Percentiles rank a stretch among this genome's conserved stretches.
phyloP scores from a whole-genome alignment of 371 early-diverging fungal species.

The Blakeslea trispora region DNA sequence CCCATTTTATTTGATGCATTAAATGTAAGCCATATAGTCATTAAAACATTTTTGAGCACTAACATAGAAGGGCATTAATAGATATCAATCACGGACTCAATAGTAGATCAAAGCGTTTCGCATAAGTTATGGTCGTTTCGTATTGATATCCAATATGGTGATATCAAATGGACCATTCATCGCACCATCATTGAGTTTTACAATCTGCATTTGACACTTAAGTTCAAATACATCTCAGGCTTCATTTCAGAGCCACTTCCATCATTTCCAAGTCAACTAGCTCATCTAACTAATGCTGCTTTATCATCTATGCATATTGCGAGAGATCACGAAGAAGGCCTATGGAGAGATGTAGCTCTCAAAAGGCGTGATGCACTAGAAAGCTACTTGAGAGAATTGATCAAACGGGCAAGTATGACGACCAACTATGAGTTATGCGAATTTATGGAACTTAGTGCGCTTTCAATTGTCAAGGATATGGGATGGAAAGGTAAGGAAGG shows the following conservation, averaged over 20 bases:
- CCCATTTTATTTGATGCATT: slow-evolving; percentile 43
- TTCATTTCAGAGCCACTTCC: slow-evolving; percentile 33
- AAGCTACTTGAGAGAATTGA: slow-evolving; percentile 58
- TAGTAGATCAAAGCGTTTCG: slow-evolving; percentile 34
- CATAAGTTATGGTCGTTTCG: slow-evolving; percentile 52
- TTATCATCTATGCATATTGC: slow-evolving; percentile 37
- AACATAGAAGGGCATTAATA: slow-evolving; percentile 1
- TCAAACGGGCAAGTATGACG: slow-evolving; percentile 53
- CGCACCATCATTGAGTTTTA: slow-evolving; percentile 72
- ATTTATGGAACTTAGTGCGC: slow-evolving; percentile 74
- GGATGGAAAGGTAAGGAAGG: slow-evolving; percentile 90
- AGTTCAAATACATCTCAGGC: slow-evolving; percentile 33
- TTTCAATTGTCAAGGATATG: slow-evolving; percentile 71
- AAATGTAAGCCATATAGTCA: slow-evolving; percentile 18
- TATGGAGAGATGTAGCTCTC: slow-evolving; percentile 38
- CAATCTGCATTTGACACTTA: slow-evolving; percentile 63
- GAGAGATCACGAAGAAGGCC: slow-evolving; percentile 31
- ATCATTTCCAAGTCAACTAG: slow-evolving; percentile 44
- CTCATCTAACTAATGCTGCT: slow-evolving; percentile 38
- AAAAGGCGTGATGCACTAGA: slow-evolving; percentile 67
- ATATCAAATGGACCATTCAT: slow-evolving; percentile 73
- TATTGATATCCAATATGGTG: slow-evolving; percentile 81
- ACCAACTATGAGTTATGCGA: slow-evolving; percentile 71
- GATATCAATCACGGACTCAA: slow-evolving; percentile 53
- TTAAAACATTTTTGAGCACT: neutral